Evolutionary conservation across 2,329 filamentous ascomycete genomes (phyloP), one percentile per base, ranked within the genome.

Genomic region (Podosphaera fusca): DNA sequence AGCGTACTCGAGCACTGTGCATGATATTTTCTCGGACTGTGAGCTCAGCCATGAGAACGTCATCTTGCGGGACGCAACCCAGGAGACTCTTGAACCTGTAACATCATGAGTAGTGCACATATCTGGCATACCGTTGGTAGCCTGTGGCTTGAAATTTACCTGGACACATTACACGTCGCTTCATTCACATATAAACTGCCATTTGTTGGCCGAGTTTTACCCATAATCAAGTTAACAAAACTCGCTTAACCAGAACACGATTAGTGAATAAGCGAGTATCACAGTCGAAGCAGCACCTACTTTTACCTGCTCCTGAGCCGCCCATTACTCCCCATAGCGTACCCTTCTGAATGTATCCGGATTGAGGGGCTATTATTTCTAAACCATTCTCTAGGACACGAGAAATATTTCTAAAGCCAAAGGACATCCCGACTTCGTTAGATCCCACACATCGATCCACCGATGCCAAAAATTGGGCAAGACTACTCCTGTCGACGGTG

Each of bases 1-100:
- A 67, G 14, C 75, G 72, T 38, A 79, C 70, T 12, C 73, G 70
- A 14, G 77, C 78, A 0, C 76, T 79, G 60, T 81, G 77, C 3
- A 79, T 67, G 47, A 82, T 79, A 58, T 81, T 81, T 64, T 82
- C 79, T 55, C 73, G 73, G 4, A 81, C 77, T 0, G 78, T 81
- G 51, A 81, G 66, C 63, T 81, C 76, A 0, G 77, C 74, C 8
- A 80, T 69, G 2, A 81, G 72, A 33, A 81, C 72, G 63, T 81
- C 79, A 59, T 81, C 76, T 61, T 81, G 78, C 1, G 78, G 78
- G 2, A 81, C 78, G 59, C 79, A 80, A 30, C 77, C 77, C 33
- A 80, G 78, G 58, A 80, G 69, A 63, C 79, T 78, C 65, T 76
- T 79, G 65, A 77, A 80, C 67, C 62, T 70, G 60, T 49, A 62